phyloP scores from a whole-genome alignment of 768 basidiomycete genomes.

The Neoboletus subvelutipes region DNA sequence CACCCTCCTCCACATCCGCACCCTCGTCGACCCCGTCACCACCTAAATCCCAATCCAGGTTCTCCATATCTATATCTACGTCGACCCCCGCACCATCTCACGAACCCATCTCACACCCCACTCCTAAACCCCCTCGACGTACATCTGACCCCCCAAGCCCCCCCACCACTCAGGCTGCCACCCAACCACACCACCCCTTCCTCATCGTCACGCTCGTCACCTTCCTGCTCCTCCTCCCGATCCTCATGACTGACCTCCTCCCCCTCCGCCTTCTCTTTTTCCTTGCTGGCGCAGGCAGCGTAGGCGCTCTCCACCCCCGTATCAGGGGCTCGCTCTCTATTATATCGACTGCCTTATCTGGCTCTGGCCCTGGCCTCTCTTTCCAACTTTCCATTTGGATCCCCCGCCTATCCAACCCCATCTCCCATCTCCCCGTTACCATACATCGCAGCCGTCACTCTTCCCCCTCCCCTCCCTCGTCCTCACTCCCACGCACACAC shows the following conservation, averaged over 20 bases:
- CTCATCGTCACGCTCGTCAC: conserved; percentile 39
- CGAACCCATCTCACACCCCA: conserved; percentile 14
- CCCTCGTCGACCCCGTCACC: conserved; percentile 51
- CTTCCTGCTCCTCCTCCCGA: conserved; percentile 43
- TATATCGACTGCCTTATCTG: conserved; percentile 4
- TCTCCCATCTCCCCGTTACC: neutral
- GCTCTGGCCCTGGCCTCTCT: conserved; percentile 20
- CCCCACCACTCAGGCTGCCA: neutral
- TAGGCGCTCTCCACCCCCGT: conserved; percentile 15
- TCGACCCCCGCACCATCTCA: neutral
- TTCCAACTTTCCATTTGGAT: conserved; percentile 10
- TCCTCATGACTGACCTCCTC: conserved; percentile 41
- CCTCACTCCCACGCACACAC: neutral
- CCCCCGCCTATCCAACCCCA: conserved; percentile 5
- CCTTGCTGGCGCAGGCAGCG: conserved; percentile 17
- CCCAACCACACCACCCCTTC: conserved; percentile 33
- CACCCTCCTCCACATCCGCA: too few species aligned
- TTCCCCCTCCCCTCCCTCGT: neutral
- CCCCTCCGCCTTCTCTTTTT: conserved; percentile 50
- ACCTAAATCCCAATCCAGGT: conserved; percentile 44
- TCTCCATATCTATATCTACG: conserved; percentile 5
- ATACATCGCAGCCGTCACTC: neutral
- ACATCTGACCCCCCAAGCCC: neutral
- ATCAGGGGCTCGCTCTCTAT: conserved; percentile 1
- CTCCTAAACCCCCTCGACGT: conserved; percentile 3